Evolutionary conservation across 352 stramenopile genomes (phyloP).

Genomic region (Phytophthora pistaciae): DNA sequence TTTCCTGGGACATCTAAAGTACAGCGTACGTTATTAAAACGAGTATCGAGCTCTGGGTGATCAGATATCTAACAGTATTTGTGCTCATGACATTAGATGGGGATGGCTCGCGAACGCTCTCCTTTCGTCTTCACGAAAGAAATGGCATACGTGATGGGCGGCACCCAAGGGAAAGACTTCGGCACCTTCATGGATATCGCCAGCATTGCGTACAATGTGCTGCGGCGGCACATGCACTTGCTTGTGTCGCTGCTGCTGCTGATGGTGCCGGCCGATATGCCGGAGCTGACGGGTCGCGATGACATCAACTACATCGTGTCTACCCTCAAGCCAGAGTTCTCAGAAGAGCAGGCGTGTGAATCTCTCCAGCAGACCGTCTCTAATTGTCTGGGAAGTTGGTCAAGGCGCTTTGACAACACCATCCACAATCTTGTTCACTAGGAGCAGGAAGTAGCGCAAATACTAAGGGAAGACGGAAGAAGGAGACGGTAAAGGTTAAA

Average conservation of each 20-base stretch:
- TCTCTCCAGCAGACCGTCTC: slow-evolving; percentile 85
- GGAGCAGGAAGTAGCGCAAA: background rate
- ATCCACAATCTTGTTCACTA: slow-evolving; percentile 69
- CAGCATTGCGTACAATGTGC: slow-evolving; percentile 76
- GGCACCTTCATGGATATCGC: slow-evolving; percentile 76
- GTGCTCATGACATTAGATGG: slow-evolving; percentile 49
- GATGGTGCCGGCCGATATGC: slow-evolving; percentile 91
- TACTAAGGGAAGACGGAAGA: background rate
- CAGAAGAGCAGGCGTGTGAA: slow-evolving; percentile 65
- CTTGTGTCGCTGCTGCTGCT: slow-evolving; percentile 84
- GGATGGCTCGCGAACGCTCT: slow-evolving; percentile 83
- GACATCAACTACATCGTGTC: slow-evolving; percentile 91
- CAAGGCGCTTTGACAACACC: slow-evolving; percentile 91
- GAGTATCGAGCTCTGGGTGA: background rate
- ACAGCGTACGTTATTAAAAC: slow-evolving; percentile 46
- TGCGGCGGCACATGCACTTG: slow-evolving; percentile 90
- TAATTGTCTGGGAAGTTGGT: slow-evolving; percentile 85
- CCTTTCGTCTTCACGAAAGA: slow-evolving; percentile 92
- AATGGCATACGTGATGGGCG: slow-evolving; percentile 89
- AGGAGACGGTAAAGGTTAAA: background rate
- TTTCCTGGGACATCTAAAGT: slow-evolving; percentile 91
- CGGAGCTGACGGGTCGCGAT: slow-evolving; percentile 78
- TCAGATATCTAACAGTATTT: background rate
- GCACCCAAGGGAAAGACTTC: slow-evolving; percentile 80
- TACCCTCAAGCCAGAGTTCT: slow-evolving; percentile 75